Base-by-base conservation (phyloP, 257 asterid species). In the Plantago ovata region DNA sequence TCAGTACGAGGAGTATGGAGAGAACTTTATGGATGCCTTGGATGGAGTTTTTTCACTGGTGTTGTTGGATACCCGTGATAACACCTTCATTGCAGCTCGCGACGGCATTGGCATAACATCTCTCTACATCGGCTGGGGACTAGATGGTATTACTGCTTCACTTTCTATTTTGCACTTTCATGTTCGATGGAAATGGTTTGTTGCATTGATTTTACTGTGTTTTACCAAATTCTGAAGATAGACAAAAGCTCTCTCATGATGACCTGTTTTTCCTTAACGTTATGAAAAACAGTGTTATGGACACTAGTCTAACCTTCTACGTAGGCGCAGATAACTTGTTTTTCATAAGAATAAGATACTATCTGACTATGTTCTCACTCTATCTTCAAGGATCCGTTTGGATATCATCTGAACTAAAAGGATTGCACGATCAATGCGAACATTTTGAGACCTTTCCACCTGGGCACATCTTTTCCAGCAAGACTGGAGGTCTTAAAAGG, bases 371-470 rank as follows among this genome's bases (percentile, higher is more conserved):
- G n/a, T n/a, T n/a, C n/a, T n/a, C n/a, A n/a, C n/a, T n/a, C n/a
- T n/a, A n/a, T n/a, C n/a, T n/a, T n/a, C n/a, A n/a, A 93, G 99
- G 99, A n/a, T 93, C 97, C n/a, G 75, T 93, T 43, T 93, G 99
- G 97, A 80, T 93, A 49, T 76, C 97, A 10, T 93, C 97, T 3
- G 99, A 89, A 75, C 72, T 93, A 18, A 93, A 89, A 63, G 99
- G 96, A 4, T 67, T 89, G 63, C 57, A 86, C 20, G 97, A 89
- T 56, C 95, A 84, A 7, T 93, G 99, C 32, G 99, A 93, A 79
- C 89, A 86, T 72, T 93, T 93, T 56, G 96, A 89, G 71, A 80
- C 58, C 15, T 89, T 93, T 72, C 96, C 97, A 22, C 97, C 99
- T 0, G 99, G 99, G 16, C 95, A 89, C 60, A 42, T 89, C 57